A percentile compares a stretch with the other conserved stretches of the same genome.
phyloP scores from a whole-genome alignment of 2,329 filamentous ascomycete genomes.

The Sordariomycetes sp. region DNA sequence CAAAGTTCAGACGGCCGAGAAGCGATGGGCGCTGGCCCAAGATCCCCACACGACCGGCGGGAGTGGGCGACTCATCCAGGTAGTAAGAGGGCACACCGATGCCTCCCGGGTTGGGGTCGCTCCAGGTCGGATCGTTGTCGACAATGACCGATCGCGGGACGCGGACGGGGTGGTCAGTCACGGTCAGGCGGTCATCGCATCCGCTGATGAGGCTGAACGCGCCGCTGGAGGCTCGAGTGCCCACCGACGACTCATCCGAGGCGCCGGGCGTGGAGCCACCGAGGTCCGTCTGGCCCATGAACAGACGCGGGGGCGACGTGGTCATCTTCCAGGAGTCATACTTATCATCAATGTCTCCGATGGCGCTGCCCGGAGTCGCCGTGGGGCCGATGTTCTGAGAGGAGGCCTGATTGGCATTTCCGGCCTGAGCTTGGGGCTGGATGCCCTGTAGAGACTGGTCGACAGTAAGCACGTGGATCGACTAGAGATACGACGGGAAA shows the following conservation, averaged over 20 bases:
- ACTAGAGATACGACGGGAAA: neutral
- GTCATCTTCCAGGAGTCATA: neutral
- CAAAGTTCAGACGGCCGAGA: neutral
- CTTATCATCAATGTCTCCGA: neutral
- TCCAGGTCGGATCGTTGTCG: neutral
- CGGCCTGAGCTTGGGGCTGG: neutral
- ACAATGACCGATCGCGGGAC: neutral
- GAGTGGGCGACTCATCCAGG: neutral
- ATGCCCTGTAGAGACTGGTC: neutral
- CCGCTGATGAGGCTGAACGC: neutral
- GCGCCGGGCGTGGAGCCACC: neutral
- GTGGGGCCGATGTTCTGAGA: neutral
- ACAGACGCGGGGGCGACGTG: neutral
- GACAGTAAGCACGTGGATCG: neutral
- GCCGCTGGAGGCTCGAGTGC: neutral
- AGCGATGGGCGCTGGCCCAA: neutral
- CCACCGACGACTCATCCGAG: neutral
- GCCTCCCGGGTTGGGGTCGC: neutral
- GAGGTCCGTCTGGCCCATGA: neutral
- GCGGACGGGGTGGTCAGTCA: neutral
- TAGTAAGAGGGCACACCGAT: neutral
- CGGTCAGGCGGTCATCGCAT: neutral
- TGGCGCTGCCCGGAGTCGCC: neutral
- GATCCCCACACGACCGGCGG: neutral
- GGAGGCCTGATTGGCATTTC: neutral